A percentile compares a stretch with the other conserved stretches of the same genome.
Conservation (phyloP, 345 rosid species). For the Eucalyptus dawsonii region DNA sequence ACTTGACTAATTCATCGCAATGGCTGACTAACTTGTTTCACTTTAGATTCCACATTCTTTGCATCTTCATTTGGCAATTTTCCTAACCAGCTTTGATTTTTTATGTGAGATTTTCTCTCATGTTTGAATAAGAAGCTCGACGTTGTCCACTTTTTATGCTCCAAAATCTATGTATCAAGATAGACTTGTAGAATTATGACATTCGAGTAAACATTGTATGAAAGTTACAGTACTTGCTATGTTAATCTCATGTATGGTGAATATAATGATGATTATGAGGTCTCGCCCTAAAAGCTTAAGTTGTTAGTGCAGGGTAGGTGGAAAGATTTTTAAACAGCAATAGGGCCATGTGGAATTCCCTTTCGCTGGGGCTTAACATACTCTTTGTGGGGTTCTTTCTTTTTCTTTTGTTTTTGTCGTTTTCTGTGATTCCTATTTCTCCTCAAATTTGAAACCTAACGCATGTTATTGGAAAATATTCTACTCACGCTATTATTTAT, state of each 20-base stretch:
- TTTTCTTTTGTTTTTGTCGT: too few species aligned
- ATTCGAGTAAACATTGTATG: fast-evolving
- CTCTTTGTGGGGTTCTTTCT: neutral
- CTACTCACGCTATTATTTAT: neutral
- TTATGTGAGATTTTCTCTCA: neutral
- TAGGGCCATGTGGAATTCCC: fast-evolving
- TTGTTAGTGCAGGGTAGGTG: too few species aligned
- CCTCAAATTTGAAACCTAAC: neutral
- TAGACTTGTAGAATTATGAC: fast-evolving
- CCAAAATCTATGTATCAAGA: neutral
- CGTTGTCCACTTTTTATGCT: neutral
- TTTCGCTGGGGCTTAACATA: neutral
- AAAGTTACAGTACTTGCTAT: fast-evolving
- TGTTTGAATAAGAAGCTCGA: fast-evolving
- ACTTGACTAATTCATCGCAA: neutral
- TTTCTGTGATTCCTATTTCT: neutral
- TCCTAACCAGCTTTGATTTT: neutral
- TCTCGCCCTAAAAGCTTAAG: neutral
- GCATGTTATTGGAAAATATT: neutral
- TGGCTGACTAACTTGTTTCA: neutral
- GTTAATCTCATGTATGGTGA: neutral
- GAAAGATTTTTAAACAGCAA: neutral
- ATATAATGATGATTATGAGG: neutral
- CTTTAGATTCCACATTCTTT: neutral
- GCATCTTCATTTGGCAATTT: neutral